phyloP scores from a whole-genome alignment of 2,329 filamentous ascomycete genomes.

The Pseudofabraea citricarpa region DNA sequence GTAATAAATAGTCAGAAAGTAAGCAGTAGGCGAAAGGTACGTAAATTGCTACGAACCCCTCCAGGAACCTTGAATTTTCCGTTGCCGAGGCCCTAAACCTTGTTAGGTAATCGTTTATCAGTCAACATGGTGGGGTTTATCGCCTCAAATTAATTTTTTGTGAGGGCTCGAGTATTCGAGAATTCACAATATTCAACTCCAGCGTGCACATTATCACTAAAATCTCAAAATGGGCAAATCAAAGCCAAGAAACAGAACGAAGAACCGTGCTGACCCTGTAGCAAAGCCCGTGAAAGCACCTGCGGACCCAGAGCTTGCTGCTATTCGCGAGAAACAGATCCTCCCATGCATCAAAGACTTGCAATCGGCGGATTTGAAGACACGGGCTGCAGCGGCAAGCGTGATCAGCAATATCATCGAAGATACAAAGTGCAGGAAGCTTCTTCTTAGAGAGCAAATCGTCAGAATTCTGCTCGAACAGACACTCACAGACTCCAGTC shows the following conservation, averaged over 20 bases:
- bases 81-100: too few species aligned
- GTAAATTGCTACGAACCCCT: too few species aligned
- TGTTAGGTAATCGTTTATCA: too few species aligned
- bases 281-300: conserved; percentile 55
- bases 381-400: conserved; percentile 52
- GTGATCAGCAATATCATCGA: conserved; percentile 59
- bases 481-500: conserved; percentile 56
- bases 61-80: too few species aligned
- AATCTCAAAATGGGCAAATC: conserved; percentile 51
- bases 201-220: background rate
- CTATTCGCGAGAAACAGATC: conserved; percentile 58
- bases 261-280: conserved; percentile 49
- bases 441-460: conserved; percentile 62
- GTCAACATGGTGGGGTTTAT: too few species aligned
- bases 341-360: conserved; percentile 58
- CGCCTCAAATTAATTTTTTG: too few species aligned
- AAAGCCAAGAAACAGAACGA: conserved; percentile 44
- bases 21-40: too few species aligned
- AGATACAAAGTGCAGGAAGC: conserved; percentile 56
- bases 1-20: too few species aligned
- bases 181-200: background rate
- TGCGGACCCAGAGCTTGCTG: conserved; percentile 57
- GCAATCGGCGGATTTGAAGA: conserved; percentile 52
- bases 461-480: conserved; percentile 59
- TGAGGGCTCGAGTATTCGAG: background rate